Percentiles rank a stretch among this genome's conserved stretches.
phyloP scores from a whole-genome alignment of 345 rosid genomes.

The Gossypium stocksii region DNA sequence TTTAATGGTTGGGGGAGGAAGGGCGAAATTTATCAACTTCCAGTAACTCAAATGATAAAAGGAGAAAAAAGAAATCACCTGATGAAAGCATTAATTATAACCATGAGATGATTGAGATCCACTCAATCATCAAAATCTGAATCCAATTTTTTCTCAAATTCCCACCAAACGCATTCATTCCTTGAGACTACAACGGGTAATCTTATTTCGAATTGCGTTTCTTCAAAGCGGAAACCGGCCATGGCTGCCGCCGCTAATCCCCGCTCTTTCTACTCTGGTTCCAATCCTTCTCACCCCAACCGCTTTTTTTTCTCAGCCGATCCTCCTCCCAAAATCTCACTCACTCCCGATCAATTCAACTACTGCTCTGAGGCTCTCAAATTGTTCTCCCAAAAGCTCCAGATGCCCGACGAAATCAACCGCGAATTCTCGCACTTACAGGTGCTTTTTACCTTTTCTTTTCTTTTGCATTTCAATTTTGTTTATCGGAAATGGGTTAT shows the following conservation, averaged over 20 bases:
- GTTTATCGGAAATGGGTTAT: not conserved
- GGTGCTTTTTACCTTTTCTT: conserved; percentile 26
- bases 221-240: conserved; percentile 36
- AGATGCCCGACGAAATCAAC: conserved; percentile 33
- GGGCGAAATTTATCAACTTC: no score
- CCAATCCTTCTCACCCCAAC: conserved; percentile 13
- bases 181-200: not conserved
- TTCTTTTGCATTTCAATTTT: not conserved
- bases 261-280: conserved; percentile 19
- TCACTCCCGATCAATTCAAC: conserved; percentile 53
- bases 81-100: not conserved
- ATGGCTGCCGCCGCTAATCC: conserved; percentile 44
- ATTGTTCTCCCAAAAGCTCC: conserved; percentile 40
- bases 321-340: conserved; percentile 44
- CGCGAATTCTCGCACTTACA: conserved; percentile 62
- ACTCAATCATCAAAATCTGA: not conserved
- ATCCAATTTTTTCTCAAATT: not conserved
- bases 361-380: conserved; percentile 63
- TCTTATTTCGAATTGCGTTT: conserved; percentile 33
- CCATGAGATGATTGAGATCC: not conserved
- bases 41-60: no score
- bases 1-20: no score
- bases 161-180: not conserved
- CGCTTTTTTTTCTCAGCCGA: conserved; percentile 45
- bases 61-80: not conserved